Evolutionary conservation across 371 early-diverging fungal species (phyloP).

Genomic region (Mucor piriformis): DNA sequence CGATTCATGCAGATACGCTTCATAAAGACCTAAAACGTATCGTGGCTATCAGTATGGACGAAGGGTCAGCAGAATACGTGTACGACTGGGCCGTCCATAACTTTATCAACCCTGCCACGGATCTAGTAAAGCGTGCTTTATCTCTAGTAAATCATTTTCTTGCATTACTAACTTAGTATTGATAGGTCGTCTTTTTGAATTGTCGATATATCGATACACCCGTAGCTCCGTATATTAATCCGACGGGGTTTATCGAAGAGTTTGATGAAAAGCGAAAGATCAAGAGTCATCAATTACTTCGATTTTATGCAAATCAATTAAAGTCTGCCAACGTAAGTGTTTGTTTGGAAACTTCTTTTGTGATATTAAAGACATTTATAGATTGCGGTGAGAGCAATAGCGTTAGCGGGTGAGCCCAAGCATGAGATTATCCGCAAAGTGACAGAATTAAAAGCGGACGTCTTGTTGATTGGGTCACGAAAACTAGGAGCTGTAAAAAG

Average conservation of each 20-base stretch:
- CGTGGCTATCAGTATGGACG: constrained; percentile 27
- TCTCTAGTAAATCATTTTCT: no score
- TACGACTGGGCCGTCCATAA: constrained; percentile 31
- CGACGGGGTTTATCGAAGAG: constrained; percentile 16
- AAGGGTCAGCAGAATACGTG: constrained; percentile 27
- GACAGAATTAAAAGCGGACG: constrained; percentile 43
- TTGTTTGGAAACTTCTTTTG: neutral
- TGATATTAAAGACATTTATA: neutral
- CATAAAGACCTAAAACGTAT: constrained; percentile 15
- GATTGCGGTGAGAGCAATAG: constrained; percentile 46
- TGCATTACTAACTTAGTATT: no score
- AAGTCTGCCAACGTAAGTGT: constrained; percentile 13
- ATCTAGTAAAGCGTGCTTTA: constrained; percentile 13
- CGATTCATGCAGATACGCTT: constrained; percentile 6
- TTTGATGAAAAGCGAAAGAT: constrained; percentile 23
- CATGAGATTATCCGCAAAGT: constrained; percentile 48
- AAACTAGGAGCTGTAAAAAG: constrained; percentile 37
- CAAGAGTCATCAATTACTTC: constrained; percentile 24
- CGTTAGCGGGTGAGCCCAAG: constrained; percentile 44
- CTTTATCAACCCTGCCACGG: constrained; percentile 23
- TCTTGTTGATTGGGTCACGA: constrained; percentile 46
- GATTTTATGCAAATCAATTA: constrained; percentile 22
- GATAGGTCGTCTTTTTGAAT: constrained; percentile 27
- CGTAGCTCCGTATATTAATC: constrained; percentile 23
- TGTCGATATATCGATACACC: constrained; percentile 19